A percentile compares a stretch with the other conserved stretches of the same genome.
phyloP scores from a whole-genome alignment of 2,329 filamentous ascomycete genomes.

The Fusarium sp. region DNA sequence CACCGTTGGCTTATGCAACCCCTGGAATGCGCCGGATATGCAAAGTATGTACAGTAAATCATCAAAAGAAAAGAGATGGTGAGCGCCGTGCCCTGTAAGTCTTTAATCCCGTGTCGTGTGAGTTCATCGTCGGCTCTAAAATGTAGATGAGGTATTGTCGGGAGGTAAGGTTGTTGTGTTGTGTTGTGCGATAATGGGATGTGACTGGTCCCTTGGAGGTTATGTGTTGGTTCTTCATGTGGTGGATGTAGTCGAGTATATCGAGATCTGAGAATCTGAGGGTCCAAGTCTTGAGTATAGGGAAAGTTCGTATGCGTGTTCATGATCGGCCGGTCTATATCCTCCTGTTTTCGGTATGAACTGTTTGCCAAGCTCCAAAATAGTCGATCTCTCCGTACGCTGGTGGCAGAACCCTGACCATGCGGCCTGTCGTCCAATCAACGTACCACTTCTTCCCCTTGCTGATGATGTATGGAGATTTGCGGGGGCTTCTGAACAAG shows the following conservation, averaged over 20 bases:
- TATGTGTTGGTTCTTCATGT: background rate
- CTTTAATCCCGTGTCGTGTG: background rate
- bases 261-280: background rate
- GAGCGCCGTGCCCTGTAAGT: background rate
- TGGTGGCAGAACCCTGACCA: slow-evolving; percentile 62
- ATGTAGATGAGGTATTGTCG: slow-evolving; percentile 16
- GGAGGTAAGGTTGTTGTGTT: slow-evolving; percentile 1
- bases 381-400: slow-evolving; percentile 61
- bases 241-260: background rate
- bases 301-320: slow-evolving; percentile 5
- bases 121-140: slow-evolving; percentile 13
- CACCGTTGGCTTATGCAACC: slow-evolving; percentile 39
- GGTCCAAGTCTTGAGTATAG: background rate
- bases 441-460: slow-evolving; percentile 66
- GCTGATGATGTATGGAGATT: slow-evolving; percentile 64
- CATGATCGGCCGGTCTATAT: slow-evolving; percentile 46
- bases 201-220: slow-evolving; percentile 17
- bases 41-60: slow-evolving; percentile 33
- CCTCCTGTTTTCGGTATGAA: slow-evolving; percentile 58
- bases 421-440: slow-evolving; percentile 65
- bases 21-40: slow-evolving; percentile 41
- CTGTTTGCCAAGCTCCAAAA: slow-evolving; percentile 59
- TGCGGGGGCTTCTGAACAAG: slow-evolving; percentile 63
- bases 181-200: slow-evolving; percentile 10
- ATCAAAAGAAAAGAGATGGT: slow-evolving; percentile 25